phyloP scores from a whole-genome alignment of 148 eudicot species.

The Chenopodium album region DNA sequence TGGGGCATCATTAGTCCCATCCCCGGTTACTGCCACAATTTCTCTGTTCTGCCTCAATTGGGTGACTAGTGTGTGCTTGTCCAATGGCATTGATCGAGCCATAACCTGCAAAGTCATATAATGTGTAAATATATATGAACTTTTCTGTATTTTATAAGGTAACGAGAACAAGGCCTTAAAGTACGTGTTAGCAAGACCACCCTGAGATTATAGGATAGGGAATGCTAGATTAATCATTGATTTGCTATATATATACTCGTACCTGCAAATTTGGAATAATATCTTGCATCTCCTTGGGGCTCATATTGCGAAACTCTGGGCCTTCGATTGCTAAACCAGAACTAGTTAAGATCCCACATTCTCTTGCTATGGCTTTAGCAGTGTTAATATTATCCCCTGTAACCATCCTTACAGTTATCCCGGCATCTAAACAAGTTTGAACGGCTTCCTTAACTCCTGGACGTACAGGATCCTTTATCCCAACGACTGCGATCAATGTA shows the following conservation, averaged over 20 bases:
- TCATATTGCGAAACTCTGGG: slow-evolving; percentile 52
- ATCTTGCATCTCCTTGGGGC: slow-evolving; percentile 52
- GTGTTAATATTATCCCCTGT: slow-evolving; percentile 87
- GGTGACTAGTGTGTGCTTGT: slow-evolving; percentile 63
- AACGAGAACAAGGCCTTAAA: neutral
- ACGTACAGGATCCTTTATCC: slow-evolving; percentile 85
- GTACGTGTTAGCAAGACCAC: too few relatives aligned
- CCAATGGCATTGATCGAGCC: slow-evolving; percentile 79
- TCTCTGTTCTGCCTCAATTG: slow-evolving; percentile 45
- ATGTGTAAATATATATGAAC: neutral
- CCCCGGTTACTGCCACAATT: slow-evolving; percentile 90
- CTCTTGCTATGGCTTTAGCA: slow-evolving; percentile 87
- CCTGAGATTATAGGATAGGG: neutral
- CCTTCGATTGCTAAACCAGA: slow-evolving; percentile 82
- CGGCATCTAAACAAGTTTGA: slow-evolving; percentile 69
- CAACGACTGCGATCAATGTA: slow-evolving; percentile 64
- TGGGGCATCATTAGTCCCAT: slow-evolving; percentile 89
- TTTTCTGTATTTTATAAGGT: neutral
- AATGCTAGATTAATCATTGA: too few relatives aligned
- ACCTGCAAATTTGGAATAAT: slow-evolving; percentile 79
- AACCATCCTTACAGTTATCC: slow-evolving; percentile 74
- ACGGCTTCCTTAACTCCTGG: slow-evolving; percentile 90
- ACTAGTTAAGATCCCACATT: slow-evolving; percentile 76
- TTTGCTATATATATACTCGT: neutral
- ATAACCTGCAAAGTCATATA: slow-evolving; percentile 45